Base-by-base conservation (phyloP, 352 stramenopile species). In the Phytophthora aleatoria region DNA sequence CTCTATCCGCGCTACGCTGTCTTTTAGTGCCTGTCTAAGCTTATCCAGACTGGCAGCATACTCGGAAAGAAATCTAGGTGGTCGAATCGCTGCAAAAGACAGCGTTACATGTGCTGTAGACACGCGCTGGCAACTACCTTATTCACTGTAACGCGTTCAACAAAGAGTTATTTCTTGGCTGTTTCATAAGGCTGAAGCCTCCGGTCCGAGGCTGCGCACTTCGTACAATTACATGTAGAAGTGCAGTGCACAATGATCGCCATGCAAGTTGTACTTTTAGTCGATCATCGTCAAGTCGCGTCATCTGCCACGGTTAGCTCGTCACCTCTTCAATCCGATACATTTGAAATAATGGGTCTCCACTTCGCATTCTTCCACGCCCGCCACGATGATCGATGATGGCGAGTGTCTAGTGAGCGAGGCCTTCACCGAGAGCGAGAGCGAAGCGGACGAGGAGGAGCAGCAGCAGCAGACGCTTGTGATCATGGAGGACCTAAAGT, bases 391-490 rank as follows among this genome's bases (percentile, higher is more conserved):
- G 67, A 30, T 20, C 9, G 7, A 55, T 13, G 38, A 67, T 9
- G 43, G 27, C 55, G 59, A 39, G 12, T 63, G 50, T 8, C 44
- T 65, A 9, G 44, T 76, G 24, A 71, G 50, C 15, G 69, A 67
- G 41, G 69, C 64, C 30, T 77, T 74, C 60, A 70, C 45, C 7
- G 64, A 70, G 54, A 64, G 50, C 49, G 54, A 65, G 44, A 54
- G 13, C 16, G 45, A 24, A 15, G 30, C 24, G 3, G 56, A 64
- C n/a, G n/a, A 50, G 9, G 53, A 69, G 24, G 48, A 72, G 20
- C 50, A 68, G 20, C 52, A 72, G 20, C 50, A 68, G 20, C 54
- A 60, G 59, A 71, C 54, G n/a, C 24, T 63, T 24, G 64, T 71
- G 55, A 52, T 44, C 55, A 50, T 73, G 49, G 64, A 65, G 30